Evolutionary conservation across 106 monocot genomes (phyloP).

Genomic region (Dendrobium catenatum): DNA sequence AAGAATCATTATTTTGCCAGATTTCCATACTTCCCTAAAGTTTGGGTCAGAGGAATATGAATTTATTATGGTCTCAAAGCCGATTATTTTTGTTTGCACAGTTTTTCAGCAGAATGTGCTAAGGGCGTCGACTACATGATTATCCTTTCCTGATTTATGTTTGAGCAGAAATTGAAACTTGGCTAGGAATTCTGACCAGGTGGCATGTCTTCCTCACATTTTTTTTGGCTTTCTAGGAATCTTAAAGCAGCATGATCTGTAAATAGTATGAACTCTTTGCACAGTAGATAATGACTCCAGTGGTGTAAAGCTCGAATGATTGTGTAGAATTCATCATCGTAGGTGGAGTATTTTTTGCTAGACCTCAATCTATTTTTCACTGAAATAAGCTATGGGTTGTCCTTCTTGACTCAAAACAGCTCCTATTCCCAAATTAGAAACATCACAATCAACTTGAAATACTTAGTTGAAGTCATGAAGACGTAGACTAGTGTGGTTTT

Average conservation of each 20-base stretch:
- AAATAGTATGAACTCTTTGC: neutral
- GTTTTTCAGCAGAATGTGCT: neutral
- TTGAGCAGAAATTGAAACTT: neutral
- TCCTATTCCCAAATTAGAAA: neutral
- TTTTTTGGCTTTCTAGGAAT: neutral
- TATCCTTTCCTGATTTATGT: neutral
- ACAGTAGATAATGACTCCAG: neutral
- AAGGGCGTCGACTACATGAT: neutral
- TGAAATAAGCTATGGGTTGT: constrained; percentile 5
- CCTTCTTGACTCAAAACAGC: constrained; percentile 2
- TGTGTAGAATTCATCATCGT: neutral
- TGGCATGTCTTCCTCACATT: neutral
- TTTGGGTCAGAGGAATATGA: neutral
- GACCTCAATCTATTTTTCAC: constrained; percentile 1
- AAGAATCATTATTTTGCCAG: no score
- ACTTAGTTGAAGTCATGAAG: neutral
- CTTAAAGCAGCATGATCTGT: neutral
- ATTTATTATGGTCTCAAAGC: neutral
- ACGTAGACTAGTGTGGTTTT: neutral
- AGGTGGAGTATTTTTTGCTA: neutral
- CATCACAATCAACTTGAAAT: constrained; percentile 10
- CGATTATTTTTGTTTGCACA: neutral
- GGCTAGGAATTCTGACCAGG: neutral
- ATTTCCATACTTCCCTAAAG: neutral
- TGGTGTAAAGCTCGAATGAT: neutral